phyloP scores from a whole-genome alignment of 1,284 basidiomycete genomes.

The Ganoderma multipileum region DNA sequence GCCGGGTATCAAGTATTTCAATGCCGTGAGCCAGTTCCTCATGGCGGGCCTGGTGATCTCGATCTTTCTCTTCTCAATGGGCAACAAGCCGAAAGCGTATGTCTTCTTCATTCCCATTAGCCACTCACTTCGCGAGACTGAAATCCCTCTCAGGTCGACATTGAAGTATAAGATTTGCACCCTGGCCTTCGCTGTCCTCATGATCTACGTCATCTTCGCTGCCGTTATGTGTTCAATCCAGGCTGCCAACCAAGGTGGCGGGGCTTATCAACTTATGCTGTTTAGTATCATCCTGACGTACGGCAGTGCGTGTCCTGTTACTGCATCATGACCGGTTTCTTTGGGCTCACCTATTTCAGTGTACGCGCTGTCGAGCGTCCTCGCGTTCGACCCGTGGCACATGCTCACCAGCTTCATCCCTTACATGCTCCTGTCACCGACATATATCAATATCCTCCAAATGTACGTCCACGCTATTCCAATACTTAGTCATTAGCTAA shows the following conservation, averaged over 20 bases:
- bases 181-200: conserved; percentile 79
- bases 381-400: conserved; percentile 95
- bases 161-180: conserved; percentile 89
- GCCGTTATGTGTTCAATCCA: conserved; percentile 80
- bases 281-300: conserved; percentile 89
- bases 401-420: conserved; percentile 91
- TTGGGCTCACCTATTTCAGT: conserved; percentile 45
- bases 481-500: background rate
- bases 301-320: conserved; percentile 60
- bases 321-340: background rate
- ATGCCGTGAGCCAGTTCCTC: conserved; percentile 84
- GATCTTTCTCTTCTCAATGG: conserved; percentile 96
- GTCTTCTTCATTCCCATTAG: conserved; percentile 32
- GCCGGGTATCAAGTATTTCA: conserved; percentile 77
- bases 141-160: conserved; percentile 57
- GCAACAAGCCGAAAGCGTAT: conserved; percentile 91
- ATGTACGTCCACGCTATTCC: conserved; percentile 57
- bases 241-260: conserved; percentile 68
- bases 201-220: conserved; percentile 82
- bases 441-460: conserved; percentile 90
- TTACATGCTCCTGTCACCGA: conserved; percentile 87
- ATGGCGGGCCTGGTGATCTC: conserved; percentile 87
- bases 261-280: conserved; percentile 78
- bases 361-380: conserved; percentile 79
- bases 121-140: conserved; percentile 6